phyloP scores from a whole-genome alignment of 139 green algal genomes.

The Picochlorum sp. region DNA sequence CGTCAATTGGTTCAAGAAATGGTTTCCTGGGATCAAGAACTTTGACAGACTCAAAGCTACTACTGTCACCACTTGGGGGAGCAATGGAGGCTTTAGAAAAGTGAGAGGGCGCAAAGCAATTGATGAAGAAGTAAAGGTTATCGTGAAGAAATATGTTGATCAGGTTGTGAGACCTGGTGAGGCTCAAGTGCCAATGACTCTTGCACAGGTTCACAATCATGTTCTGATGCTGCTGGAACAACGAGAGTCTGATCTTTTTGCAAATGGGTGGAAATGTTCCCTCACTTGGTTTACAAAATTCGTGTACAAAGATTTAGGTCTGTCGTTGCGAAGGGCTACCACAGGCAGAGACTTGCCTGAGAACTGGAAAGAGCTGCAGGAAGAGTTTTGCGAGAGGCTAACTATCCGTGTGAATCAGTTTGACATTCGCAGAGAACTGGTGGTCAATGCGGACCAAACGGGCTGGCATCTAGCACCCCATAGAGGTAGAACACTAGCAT shows the following conservation, averaged over 20 bases:
- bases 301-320: neutral
- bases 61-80: neutral
- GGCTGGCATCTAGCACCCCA: neutral
- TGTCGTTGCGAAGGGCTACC: neutral
- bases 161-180: neutral
- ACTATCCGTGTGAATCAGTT: neutral
- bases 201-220: neutral
- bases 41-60: neutral
- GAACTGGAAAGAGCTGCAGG: neutral
- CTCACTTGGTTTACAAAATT: conserved; percentile 1
- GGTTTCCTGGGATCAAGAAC: no score
- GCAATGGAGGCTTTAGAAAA: conserved; percentile 3
- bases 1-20: no score
- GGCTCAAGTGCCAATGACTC: neutral
- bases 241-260: neutral
- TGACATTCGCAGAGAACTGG: neutral
- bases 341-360: neutral
- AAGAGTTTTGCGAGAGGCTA: neutral
- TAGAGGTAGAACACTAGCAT: neutral
- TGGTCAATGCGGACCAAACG: neutral
- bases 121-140: neutral
- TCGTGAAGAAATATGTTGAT: conserved; percentile 1
- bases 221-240: neutral
- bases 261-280: neutral
- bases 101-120: neutral